A percentile compares a stretch with the other conserved stretches of the same genome.
phyloP scores from a whole-genome alignment of 2,329 filamentous ascomycete genomes.

The Fusarium keratoplasticum region DNA sequence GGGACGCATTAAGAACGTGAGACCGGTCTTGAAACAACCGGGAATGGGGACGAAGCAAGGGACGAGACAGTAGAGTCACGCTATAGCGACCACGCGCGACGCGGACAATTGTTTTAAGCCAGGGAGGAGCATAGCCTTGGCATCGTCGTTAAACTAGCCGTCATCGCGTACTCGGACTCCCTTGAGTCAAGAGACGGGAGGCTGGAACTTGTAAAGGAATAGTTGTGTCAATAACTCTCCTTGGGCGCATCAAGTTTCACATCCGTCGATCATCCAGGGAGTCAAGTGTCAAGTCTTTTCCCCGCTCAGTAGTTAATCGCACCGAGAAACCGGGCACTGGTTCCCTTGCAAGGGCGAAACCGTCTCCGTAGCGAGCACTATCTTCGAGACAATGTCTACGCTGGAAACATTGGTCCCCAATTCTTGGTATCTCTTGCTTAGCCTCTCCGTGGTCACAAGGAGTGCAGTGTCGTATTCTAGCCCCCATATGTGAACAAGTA shows the following conservation, averaged over 20 bases:
- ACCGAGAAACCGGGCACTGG: constrained; percentile 15
- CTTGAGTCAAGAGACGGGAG: neutral
- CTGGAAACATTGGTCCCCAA: neutral
- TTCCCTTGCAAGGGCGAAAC: neutral
- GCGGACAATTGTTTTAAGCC: constrained; percentile 18
- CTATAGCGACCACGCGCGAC: neutral
- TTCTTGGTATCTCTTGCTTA: neutral
- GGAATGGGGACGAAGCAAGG: constrained; percentile 32
- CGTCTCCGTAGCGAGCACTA: neutral
- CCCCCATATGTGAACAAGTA: constrained; percentile 1
- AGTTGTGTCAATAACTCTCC: constrained; percentile 2
- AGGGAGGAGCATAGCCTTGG: constrained; percentile 12
- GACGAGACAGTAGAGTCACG: neutral
- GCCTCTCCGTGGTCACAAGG: neutral
- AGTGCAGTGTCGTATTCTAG: neutral
- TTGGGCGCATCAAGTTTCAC: neutral
- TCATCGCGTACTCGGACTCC: neutral
- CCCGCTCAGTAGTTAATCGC: neutral
- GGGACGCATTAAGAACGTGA: neutral
- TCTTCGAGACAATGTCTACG: constrained; percentile 10
- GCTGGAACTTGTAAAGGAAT: constrained; percentile 25
- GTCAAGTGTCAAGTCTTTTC: neutral
- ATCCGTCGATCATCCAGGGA: constrained; percentile 2
- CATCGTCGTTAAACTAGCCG: neutral
- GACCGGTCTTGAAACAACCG: constrained; percentile 21